Evolutionary conservation across 148 eudicot species (phyloP), one percentile per base, ranked within the genome.

Genomic region (Nepenthes mirabilis): DNA sequence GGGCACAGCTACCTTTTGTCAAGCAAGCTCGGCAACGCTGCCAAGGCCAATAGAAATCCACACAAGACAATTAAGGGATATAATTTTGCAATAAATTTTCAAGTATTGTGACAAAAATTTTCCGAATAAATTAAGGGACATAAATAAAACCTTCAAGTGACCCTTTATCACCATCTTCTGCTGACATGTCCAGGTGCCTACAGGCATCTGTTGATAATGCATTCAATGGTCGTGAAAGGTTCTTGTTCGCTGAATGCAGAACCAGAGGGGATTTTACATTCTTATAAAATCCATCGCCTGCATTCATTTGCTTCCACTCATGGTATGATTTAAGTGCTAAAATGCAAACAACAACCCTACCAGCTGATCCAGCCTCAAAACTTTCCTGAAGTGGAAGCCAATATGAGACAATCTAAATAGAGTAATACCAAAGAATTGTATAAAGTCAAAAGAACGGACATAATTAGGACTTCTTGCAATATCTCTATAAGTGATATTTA

Each of bases 321-420:
- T 88, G 75, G 63, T 80, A 88, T 60, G 80, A 78, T 74, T 82
- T 88, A 9, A 93, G 85, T 13, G 77, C 86, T 71, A 93, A 72
- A 68, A 93, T 70, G 75, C 99, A 93, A 60, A 88, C 95, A 58
- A 82, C 91, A 35, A 93, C 79, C 74, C 82, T 86, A 7, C 70
- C 74, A 34, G 82, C 80, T 49, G 96, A 88, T 51, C 91, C 95
- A 43, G 75, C 77, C 71, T 82, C 87, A 52, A 86, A 54, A 57
- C 75, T 79, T 36, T 88, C 96, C 99, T 86, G 72, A 58, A 43
- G 33, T 40, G 23, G 32, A 6, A 56, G 9, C 34, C 36, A 6
- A 5, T 23, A 23, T 23, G 23, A 23, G 23, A 35, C 6, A 6
- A 11, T 57, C 23, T 1, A 57, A 34, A 11, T 14, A 53, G 8